phyloP scores from a whole-genome alignment of 805 yeast genomes.

The Ogataea salicorniae region DNA sequence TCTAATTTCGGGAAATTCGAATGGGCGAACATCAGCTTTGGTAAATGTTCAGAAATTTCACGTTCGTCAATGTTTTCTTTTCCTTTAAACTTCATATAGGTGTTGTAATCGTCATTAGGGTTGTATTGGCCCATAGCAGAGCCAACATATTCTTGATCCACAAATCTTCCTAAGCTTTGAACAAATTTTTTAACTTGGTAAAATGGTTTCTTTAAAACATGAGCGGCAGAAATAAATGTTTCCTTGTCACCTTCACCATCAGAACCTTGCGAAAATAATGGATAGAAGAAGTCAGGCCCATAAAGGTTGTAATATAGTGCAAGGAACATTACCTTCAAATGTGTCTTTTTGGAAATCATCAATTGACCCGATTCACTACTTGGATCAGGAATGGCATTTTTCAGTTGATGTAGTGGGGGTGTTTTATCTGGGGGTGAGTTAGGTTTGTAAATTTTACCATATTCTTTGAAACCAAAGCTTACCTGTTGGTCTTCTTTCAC shows the following conservation, averaged over 20 bases:
- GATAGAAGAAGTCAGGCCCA: slow-evolving; percentile 55
- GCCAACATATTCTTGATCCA: slow-evolving; percentile 46
- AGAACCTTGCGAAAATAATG: slow-evolving; percentile 42
- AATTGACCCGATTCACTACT: slow-evolving; percentile 65
- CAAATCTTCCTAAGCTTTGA: slow-evolving; percentile 49
- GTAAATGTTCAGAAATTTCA: slow-evolving; percentile 16
- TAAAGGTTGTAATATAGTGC: slow-evolving; percentile 57
- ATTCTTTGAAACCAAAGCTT: slow-evolving; percentile 35
- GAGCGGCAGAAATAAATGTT: slow-evolving; percentile 56
- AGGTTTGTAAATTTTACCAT: slow-evolving; percentile 21
- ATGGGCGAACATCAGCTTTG: slow-evolving; percentile 49
- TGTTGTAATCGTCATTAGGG: slow-evolving; percentile 54
- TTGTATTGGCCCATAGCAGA: slow-evolving; percentile 75
- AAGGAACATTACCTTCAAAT: slow-evolving; percentile 46
- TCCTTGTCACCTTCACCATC: slow-evolving; percentile 57
- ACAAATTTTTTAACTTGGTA: slow-evolving; percentile 56
- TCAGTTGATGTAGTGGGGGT: slow-evolving; percentile 52
- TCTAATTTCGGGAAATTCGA: slow-evolving; percentile 65
- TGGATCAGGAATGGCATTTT: slow-evolving; percentile 59
- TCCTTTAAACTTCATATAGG: slow-evolving; percentile 24
- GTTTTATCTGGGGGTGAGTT: slow-evolving; percentile 29
- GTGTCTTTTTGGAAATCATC: slow-evolving; percentile 50
- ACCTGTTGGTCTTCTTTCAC: slow-evolving; percentile 36
- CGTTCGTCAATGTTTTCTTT: slow-evolving; percentile 5
- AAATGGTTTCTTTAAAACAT: slow-evolving; percentile 51